phyloP scores from a whole-genome alignment of 2,329 filamentous ascomycete genomes.

The Penicillium concentricum region DNA sequence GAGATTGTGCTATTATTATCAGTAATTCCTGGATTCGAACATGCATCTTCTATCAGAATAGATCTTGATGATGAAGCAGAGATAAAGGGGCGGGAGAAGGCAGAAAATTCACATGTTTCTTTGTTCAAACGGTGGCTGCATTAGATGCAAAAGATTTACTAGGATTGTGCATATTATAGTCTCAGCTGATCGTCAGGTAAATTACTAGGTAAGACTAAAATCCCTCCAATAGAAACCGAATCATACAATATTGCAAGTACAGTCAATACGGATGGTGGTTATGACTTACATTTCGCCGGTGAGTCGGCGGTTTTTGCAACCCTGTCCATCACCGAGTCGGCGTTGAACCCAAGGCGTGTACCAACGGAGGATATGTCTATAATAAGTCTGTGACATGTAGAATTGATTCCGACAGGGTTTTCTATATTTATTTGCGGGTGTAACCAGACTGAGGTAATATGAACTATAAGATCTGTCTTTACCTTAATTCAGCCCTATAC shows the following conservation, averaged over 20 bases:
- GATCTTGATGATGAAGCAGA: not conserved
- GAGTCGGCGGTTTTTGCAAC: no score
- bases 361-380: not conserved
- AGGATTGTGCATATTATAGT: not conserved
- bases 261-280: no score
- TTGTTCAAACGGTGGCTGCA: not conserved
- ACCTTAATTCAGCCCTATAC: constrained; percentile 12
- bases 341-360: not conserved
- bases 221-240: not conserved
- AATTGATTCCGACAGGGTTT: not conserved
- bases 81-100: not conserved
- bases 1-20: not conserved
- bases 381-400: not conserved
- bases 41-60: not conserved
- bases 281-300: not conserved
- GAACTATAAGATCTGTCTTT: not conserved
- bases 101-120: not conserved
- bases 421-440: not conserved
- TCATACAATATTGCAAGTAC: not conserved
- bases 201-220: not conserved
- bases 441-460: not conserved
- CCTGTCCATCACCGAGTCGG: not conserved
- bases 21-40: no score
- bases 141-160: not conserved
- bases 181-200: not conserved